Base-by-base conservation (phyloP, 441 rosid genomes). In the Isatis lusitanica region DNA sequence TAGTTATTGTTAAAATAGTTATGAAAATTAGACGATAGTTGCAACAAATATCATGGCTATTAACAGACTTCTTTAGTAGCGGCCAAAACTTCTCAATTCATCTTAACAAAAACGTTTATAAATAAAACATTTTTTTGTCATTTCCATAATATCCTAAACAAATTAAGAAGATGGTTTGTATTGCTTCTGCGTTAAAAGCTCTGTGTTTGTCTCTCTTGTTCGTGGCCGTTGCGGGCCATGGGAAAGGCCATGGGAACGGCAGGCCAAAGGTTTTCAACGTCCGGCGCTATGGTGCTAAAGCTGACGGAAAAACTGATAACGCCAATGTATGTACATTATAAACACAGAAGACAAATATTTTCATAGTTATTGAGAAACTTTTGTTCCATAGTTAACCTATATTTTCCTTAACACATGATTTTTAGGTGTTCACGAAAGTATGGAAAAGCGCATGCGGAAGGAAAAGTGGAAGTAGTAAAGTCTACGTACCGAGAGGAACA, bases 391-490 rank as follows among this genome's bases (percentile, higher is more conserved):
- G 13, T 31, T 17, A n/a, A 40, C 0, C 21, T 7, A 9, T 0
- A 18, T 51, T 1, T 7, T 11, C 26, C 5, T 21, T 24, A 21
- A 71, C 9, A 5, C 2, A 9, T 18, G 2, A 53, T 21, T 10
- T 10, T 10, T 50, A 85, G 90, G 89, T 75, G 7, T 84, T 89
- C 66, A 33, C 66, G 39, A 17, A 30, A 40, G 80, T 86, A 57
- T 89, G 92, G 92, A 53, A 33, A 0, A 77, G 66, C 6, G 92
- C 88, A 38, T 89, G 90, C 64, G n/a, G 8, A 16, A 58, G 63
- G 30, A 43, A 18, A 62, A 48, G 21, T 1, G 85, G 87, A n/a
- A 30, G 12, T 7, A 67, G 83, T 5, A 67, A 18, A 31, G 44
- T 89, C 13, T 69, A 77, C 11, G 70, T 89, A 26, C 88, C 88